Conservation (phyloP, 345 rosid species). For the Nasturtium officinale region DNA sequence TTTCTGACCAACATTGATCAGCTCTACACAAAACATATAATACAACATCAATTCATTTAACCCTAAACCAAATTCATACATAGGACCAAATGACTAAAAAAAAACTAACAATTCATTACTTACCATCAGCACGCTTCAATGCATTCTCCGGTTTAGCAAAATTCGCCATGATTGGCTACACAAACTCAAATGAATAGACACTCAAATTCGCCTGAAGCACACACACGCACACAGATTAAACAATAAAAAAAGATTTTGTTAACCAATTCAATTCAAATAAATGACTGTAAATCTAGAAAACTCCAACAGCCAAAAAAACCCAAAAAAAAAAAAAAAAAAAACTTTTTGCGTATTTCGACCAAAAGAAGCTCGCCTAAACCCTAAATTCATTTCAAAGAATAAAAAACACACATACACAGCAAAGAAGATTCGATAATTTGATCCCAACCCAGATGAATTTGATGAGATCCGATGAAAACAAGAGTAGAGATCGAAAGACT, state of each 20-base stretch:
- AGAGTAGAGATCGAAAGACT: conserved; percentile 27
- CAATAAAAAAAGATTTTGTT: conserved; percentile 6
- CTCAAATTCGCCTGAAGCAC: conserved; percentile 35
- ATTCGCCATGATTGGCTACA: conserved; percentile 54
- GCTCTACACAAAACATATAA: conserved; percentile 51
- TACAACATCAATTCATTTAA: conserved; percentile 6
- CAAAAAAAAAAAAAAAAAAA: not conserved
- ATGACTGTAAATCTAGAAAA: not conserved
- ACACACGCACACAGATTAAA: not conserved
- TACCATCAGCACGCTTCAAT: conserved; percentile 91
- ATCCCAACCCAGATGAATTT: not conserved
- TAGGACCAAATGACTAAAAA: not conserved
- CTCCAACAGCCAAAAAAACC: not conserved
- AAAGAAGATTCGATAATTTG: conserved; percentile 27
- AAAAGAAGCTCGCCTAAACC: conserved; percentile 24
- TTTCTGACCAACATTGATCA: conserved; percentile 98
- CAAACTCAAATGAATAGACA: conserved; percentile 3
- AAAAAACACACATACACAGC: not conserved
- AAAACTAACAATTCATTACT: conserved; percentile 10
- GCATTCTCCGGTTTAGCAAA: conserved; percentile 93
- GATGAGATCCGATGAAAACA: conserved; percentile 17
- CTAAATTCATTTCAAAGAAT: conserved; percentile 25
- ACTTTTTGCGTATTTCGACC: not conserved
- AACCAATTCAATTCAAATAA: not conserved
- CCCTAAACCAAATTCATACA: not conserved